Base-by-base conservation (phyloP, 768 basidiomycete species). In the Goffeauzyma gilvescens region DNA sequence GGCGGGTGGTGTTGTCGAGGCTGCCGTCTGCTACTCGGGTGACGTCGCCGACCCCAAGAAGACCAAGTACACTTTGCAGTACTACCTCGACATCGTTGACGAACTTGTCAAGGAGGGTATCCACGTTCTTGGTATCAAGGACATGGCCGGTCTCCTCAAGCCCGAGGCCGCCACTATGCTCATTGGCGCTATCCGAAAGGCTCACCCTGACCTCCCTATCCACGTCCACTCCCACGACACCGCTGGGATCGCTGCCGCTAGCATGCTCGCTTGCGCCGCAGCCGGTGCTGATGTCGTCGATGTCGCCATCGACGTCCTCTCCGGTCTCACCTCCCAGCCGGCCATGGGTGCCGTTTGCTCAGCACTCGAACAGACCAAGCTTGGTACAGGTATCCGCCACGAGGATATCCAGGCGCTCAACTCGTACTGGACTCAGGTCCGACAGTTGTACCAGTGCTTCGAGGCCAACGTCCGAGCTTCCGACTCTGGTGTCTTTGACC, bases 161-260 rank as follows among this genome's bases (percentile, higher is more conserved):
- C 93, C 93, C 17, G 73, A 85, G 59, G 80, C 93, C 33, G 93
- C 90, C 10, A 90, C 69, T 50, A 60, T 89, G 85, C 78, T 98
- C 51, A 78, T 98, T 58, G 79, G 85, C 51, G 80, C 87, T 10
- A 90, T 98, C 65, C 75, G 93, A 60, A 76, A 83, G 69, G 87
- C 84, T 54, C 81, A 96, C 66, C 93, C 93, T 30, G 87, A 93
- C 61, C 74, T 98, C 43, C 89, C 93, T 23, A 96, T 98, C 63
- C 93, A 98, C 63, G 90, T 98, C 27, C 93, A 98, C 69, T 95
- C 93, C 10, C 93, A 98, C 65, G 93, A 98, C 66, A 98, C 93
- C 22, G 93, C 93, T 39, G 93, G 93, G 66, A 96, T 98, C 55
- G 83, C 93, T 22, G 71, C 84, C 36, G 85, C 90, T n/a, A 86